Conservation (phyloP, 192 early-diverging fungal species). For the Coemansia sp. region DNA sequence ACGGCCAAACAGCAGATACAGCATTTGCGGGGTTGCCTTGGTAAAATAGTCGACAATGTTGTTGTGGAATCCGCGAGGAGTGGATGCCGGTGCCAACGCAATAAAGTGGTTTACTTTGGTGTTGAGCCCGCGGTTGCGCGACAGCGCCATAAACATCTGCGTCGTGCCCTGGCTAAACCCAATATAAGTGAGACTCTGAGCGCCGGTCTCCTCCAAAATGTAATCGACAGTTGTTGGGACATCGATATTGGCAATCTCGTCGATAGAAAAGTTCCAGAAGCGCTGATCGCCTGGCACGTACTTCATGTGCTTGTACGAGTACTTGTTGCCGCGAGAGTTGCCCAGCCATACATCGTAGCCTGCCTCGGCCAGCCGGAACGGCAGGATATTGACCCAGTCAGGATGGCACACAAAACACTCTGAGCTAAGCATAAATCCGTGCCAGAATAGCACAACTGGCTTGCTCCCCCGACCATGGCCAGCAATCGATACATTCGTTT, state of each 20-base stretch:
- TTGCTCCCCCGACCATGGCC: slow-evolving; percentile 14
- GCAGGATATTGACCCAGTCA: slow-evolving; percentile 69
- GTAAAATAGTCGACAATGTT: slow-evolving; percentile 76
- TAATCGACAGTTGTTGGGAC: slow-evolving; percentile 84
- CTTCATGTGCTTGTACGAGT: slow-evolving; percentile 77
- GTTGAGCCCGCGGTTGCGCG: slow-evolving; percentile 75
- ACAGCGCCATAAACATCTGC: slow-evolving; percentile 83
- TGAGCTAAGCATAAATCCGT: slow-evolving; percentile 91
- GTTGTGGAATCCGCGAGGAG: slow-evolving; percentile 78
- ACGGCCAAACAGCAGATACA: slow-evolving; percentile 87
- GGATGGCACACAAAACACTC: slow-evolving; percentile 90
- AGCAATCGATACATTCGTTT: neutral
- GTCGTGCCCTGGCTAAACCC: slow-evolving; percentile 97
- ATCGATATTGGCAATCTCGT: slow-evolving; percentile 85
- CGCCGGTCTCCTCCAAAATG: slow-evolving; percentile 80
- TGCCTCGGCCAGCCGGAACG: slow-evolving; percentile 81
- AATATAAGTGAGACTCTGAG: slow-evolving; percentile 79
- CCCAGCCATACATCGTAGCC: slow-evolving; percentile 97
- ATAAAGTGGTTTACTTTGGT: slow-evolving; percentile 84
- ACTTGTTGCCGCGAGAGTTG: slow-evolving; percentile 93
- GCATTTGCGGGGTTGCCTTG: slow-evolving; percentile 79
- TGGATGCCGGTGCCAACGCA: slow-evolving; percentile 86
- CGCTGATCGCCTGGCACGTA: slow-evolving; percentile 61
- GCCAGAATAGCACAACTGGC: slow-evolving; percentile 93
- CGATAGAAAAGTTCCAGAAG: slow-evolving; percentile 95